These are phyloP conservation scores for Xylaria palmicola DNA, from an alignment of 495 filamentous ascomycete species.

Conservation along the genomic window DNA sequence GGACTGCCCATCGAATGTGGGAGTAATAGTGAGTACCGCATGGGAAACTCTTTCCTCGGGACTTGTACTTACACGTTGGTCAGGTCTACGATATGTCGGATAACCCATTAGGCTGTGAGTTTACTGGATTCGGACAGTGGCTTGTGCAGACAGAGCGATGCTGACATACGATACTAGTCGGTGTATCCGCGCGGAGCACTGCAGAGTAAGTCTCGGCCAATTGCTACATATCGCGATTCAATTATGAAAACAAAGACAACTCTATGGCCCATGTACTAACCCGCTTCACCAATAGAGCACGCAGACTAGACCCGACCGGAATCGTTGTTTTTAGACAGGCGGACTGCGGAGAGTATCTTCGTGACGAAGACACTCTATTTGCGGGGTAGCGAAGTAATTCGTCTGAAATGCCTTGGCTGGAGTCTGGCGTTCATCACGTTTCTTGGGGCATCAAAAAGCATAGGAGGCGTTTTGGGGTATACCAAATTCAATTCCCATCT, in stretches of 20 bases:
- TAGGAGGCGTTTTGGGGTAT: slow-evolving; percentile 15
- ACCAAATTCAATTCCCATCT: slow-evolving; percentile 14
- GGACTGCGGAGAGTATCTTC: slow-evolving; percentile 88
- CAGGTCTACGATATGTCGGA: slow-evolving; percentile 64
- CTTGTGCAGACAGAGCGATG: neutral
- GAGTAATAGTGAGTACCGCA: slow-evolving; percentile 56
- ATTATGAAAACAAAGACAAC: neutral
- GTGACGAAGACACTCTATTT: slow-evolving; percentile 68
- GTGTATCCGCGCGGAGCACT: slow-evolving; percentile 78
- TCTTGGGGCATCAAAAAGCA: neutral
- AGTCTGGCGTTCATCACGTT: slow-evolving; percentile 9
- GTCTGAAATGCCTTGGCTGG: neutral
- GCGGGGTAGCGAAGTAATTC: slow-evolving; percentile 30
- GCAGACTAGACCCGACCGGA: slow-evolving; percentile 82
- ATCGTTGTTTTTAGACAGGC: slow-evolving; percentile 82
- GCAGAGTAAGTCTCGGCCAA: slow-evolving; percentile 49
- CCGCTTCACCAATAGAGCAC: slow-evolving; percentile 34
- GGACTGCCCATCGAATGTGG: slow-evolving; percentile 78
- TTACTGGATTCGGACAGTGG: neutral
- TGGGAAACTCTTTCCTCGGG: neutral
- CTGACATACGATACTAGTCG: slow-evolving; percentile 17
- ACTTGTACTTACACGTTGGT: neutral
- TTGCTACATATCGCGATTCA: neutral
- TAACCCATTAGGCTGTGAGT: slow-evolving; percentile 65
- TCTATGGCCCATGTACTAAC: neutral